Conservation (phyloP, 2,329 filamentous ascomycete genomes). For the Clarireedia homoeocarpa region DNA sequence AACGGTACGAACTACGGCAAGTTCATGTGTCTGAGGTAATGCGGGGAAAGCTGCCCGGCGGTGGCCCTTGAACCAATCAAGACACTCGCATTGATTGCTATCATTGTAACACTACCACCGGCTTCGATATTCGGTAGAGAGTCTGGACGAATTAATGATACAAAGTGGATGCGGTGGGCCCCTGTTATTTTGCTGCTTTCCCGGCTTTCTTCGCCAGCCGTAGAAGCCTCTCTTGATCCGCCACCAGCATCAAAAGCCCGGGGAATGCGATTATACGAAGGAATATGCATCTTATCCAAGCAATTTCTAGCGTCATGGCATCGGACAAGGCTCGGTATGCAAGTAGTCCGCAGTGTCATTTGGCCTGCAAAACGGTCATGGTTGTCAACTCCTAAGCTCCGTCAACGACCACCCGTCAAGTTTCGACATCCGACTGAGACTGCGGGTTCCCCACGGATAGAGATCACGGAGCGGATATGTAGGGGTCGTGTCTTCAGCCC, state of each 20-base stretch:
- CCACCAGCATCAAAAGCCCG: not conserved
- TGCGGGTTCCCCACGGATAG: no score
- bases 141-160: no score
- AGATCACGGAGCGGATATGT: no score
- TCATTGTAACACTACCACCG: not conserved
- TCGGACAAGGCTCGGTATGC: no score
- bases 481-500: no score
- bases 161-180: not conserved
- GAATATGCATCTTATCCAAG: no score
- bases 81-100: not conserved
- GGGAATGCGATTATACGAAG: not conserved
- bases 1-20: constrained; percentile 6
- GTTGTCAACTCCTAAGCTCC: no score
- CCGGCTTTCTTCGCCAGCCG: not conserved
- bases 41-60: not conserved
- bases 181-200: not conserved
- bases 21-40: not conserved
- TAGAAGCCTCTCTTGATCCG: not conserved
- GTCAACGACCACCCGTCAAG: no score
- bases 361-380: no score
- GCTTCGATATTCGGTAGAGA: constrained; percentile 12
- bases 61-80: not conserved
- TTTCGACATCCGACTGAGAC: no score
- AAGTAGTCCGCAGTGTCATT: no score
- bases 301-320: no score